Conservation (phyloP, 257 asterid genomes). For the Primulina tabacum region DNA sequence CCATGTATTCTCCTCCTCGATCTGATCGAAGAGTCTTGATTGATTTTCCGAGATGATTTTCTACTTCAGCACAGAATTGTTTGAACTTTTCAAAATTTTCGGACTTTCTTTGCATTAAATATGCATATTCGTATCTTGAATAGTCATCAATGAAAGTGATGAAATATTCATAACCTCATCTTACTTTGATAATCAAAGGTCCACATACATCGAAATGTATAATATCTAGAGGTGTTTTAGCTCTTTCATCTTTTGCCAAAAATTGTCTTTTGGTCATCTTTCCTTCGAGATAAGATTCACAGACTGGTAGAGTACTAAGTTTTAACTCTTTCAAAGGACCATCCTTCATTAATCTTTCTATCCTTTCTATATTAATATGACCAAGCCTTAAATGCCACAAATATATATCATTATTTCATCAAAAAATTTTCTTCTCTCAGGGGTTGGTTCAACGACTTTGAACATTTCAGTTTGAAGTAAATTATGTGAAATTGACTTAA, state of each 20-base stretch:
- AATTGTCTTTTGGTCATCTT: background rate
- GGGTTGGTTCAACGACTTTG: too few relatives aligned
- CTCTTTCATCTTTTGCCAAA: background rate
- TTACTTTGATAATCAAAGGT: background rate
- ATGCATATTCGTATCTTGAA: background rate
- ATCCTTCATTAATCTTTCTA: too few relatives aligned
- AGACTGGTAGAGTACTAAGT: too few relatives aligned
- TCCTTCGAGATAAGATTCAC: background rate
- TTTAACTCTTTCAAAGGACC: too few relatives aligned
- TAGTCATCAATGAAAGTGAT: background rate
- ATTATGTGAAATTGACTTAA: too few relatives aligned
- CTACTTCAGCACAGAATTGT: background rate
- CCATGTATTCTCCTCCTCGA: slow-evolving; percentile 4
- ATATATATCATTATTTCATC: too few relatives aligned
- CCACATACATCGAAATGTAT: background rate
- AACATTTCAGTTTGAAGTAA: too few relatives aligned
- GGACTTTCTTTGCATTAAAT: background rate
- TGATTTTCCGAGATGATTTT: background rate
- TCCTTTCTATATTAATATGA: too few relatives aligned
- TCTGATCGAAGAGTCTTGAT: background rate
- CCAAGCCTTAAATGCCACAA: too few relatives aligned
- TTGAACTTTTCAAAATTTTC: background rate
- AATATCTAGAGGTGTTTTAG: background rate
- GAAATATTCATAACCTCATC: background rate
- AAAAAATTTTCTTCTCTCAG: too few relatives aligned